Evolutionary conservation across 2,329 filamentous ascomycete genomes (phyloP).

Genomic region (Leptographium lundbergii): DNA sequence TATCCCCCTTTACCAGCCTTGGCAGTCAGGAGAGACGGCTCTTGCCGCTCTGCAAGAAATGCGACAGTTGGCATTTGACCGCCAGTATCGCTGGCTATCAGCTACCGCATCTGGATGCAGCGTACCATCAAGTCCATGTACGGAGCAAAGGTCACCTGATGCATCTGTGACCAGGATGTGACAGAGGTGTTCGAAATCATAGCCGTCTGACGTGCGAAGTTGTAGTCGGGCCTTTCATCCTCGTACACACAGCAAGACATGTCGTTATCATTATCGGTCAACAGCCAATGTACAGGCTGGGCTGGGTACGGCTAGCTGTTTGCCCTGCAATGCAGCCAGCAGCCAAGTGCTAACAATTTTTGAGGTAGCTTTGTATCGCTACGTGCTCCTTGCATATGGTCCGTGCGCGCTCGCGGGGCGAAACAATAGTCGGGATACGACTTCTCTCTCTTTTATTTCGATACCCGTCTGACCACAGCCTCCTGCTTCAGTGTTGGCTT

Average conservation of each 20-base stretch:
- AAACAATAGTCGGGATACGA: background rate
- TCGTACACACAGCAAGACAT: background rate
- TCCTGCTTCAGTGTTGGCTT: background rate
- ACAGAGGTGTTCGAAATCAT: too few relatives aligned
- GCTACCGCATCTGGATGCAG: too few relatives aligned
- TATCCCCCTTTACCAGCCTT: too few relatives aligned
- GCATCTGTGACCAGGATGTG: too few relatives aligned
- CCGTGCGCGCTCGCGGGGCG: background rate
- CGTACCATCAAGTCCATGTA: too few relatives aligned
- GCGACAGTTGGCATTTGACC: too few relatives aligned
- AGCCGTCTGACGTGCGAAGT: too few relatives aligned
- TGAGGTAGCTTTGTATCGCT: background rate
- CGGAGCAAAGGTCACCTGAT: too few relatives aligned
- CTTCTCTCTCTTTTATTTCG: background rate
- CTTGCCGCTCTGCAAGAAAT: too few relatives aligned
- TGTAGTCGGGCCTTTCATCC: background rate
- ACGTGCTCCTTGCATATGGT: background rate
- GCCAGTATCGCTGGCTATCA: too few relatives aligned
- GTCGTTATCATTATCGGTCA: background rate
- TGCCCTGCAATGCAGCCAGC: background rate
- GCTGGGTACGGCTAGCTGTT: background rate
- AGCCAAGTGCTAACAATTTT: background rate
- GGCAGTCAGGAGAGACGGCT: too few relatives aligned
- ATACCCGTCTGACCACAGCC: background rate
- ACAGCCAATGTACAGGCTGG: background rate